Evolutionary conservation across 768 basidiomycete species (phyloP).

Genomic region (Ramaria sp.): DNA sequence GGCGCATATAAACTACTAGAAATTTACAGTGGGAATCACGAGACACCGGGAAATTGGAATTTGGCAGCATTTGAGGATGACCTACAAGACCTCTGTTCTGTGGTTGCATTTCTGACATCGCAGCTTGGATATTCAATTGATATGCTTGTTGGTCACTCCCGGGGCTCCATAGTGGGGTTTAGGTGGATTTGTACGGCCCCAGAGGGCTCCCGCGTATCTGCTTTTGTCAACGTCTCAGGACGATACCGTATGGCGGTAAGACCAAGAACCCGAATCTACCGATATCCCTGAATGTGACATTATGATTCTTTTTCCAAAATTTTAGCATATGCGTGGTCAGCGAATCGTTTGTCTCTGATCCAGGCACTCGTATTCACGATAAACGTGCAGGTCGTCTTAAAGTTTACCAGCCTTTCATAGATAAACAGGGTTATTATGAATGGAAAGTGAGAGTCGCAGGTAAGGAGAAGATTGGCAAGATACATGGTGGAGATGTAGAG

Average conservation of each 20-base stretch:
- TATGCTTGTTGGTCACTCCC: conserved; percentile 68
- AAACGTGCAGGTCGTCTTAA: conserved; percentile 14
- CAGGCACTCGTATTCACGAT: not conserved
- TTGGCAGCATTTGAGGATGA: conserved; percentile 52
- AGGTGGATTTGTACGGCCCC: conserved; percentile 58
- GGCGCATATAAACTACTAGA: no score
- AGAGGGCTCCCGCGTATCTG: conserved; percentile 44
- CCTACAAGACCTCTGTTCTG: conserved; percentile 52
- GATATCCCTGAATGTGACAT: not conserved
- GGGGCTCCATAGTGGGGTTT: conserved; percentile 58
- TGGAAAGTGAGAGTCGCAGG: conserved; percentile 61
- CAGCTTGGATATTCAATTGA: conserved; percentile 59
- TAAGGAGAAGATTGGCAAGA: conserved; percentile 37
- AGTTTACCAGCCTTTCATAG: conserved; percentile 40
- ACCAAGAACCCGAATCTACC: conserved; percentile 7
- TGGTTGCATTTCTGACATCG: conserved; percentile 49
- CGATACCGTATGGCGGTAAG: conserved; percentile 73
- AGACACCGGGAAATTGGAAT: conserved; percentile 58
- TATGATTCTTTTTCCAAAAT: not conserved
- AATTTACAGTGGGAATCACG: conserved; percentile 58
- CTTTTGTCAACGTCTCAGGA: conserved; percentile 65
- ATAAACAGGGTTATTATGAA: conserved; percentile 47
- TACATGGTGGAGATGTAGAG: conserved; percentile 51
- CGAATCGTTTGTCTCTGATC: not conserved
- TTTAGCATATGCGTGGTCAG: not conserved